Base-by-base conservation (phyloP, 768 basidiomycete species). In the Amanita subjunquillea region DNA sequence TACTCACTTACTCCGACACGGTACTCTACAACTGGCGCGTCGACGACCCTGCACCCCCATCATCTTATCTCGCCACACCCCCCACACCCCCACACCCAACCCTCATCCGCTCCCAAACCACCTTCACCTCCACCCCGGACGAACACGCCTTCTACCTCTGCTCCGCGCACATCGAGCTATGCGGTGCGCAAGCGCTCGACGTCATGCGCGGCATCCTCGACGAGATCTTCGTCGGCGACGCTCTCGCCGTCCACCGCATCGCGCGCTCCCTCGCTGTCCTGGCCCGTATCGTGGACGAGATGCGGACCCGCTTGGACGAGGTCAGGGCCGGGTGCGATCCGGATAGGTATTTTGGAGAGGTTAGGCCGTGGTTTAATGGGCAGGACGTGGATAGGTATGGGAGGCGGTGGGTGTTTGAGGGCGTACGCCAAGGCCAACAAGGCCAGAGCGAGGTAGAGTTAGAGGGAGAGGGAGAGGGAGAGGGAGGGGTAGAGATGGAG, bases 131-230 rank as follows among this genome's bases (percentile, higher is more conserved):
- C 23, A 84, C 85, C 2, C 65, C 67, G 23, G 91, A 93, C 61
- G 95, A 99, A 63, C 78, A 85, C 55, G 89, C 91, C 54, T 99
- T 98, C 65, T 97, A 92, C 69, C 78, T 96, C 46, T 79, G 84
- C 37, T 93, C 92, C 0, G 82, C 92, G 2, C 79, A 88, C 8
- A 91, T 94, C 62, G 95, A 98, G 67, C 74, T 96, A 22, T 80
- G 83, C 27, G 94, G 94, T 8, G 91, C 91, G 1, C 79, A 85
- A 50, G 87, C 87, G 1, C 79, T 97, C 20, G 77, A 84, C 45
- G 71, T 95, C 50, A 95, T 98, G 91, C 82, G 86, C 2, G 71
- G 78, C 6, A 88, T 83, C 6, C 83, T 95, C 78, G 91, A 97
- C 69, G 94, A 98, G 63, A 78, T 84, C 42, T 95, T 94, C 69